A percentile compares a stretch with the other conserved stretches of the same genome.
These are phyloP conservation scores for Zostera marina DNA, from an alignment of 116 monocot species.

Conservation along the genomic window DNA sequence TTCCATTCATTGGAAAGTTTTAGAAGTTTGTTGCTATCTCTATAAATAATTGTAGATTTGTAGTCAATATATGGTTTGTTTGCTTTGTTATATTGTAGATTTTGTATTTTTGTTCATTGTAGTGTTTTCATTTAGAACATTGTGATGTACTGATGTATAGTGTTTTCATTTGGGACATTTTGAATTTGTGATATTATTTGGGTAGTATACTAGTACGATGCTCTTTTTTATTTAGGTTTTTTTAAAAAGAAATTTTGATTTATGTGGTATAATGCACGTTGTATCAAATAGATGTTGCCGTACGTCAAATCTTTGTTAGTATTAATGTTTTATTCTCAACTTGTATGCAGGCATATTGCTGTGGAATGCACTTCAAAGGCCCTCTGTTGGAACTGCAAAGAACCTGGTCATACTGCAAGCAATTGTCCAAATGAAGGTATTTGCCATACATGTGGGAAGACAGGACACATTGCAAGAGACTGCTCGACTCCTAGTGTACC, in stretches of 20 bases:
- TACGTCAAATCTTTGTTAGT: too few relatives aligned
- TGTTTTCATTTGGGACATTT: too few relatives aligned
- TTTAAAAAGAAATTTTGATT: too few relatives aligned
- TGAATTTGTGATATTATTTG: too few relatives aligned
- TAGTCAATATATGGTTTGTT: background rate
- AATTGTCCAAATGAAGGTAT: constrained; percentile 88
- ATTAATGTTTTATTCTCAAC: background rate
- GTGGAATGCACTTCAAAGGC: constrained; percentile 61
- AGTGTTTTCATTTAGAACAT: background rate
- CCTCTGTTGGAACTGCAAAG: constrained; percentile 93
- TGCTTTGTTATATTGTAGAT: background rate
- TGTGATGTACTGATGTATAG: background rate
- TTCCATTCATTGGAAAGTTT: background rate
- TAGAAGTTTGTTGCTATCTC: too few relatives aligned
- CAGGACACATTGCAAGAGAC: constrained; percentile 63
- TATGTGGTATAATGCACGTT: too few relatives aligned
- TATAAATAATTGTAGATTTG: background rate
- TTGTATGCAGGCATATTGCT: constrained; percentile 53
- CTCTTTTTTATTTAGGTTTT: too few relatives aligned
- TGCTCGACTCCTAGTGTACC: constrained; percentile 39
- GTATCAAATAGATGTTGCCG: too few relatives aligned
- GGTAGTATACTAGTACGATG: too few relatives aligned
- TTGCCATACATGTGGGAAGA: constrained; percentile 83
- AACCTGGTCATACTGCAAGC: constrained; percentile 79
- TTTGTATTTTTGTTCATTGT: background rate